Evolutionary conservation across 1,284 basidiomycete genomes (phyloP).

Genomic region (Trichosporon ovoides): DNA sequence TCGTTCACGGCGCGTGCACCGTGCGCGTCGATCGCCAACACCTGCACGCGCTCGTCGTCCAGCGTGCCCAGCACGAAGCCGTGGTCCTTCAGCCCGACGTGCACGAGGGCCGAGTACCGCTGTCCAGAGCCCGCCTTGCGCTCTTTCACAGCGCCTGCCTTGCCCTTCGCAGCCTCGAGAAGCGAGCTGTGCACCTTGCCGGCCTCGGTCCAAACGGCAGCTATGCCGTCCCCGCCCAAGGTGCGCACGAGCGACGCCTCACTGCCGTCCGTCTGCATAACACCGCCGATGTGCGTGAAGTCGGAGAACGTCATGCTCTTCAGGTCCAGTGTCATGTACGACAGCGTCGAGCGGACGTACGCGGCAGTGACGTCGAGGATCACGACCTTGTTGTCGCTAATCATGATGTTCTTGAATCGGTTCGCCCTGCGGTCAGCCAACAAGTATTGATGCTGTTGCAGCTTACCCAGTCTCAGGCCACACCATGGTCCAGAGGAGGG

Average conservation of each 20-base stretch:
- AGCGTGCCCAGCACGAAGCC: conserved; percentile 50
- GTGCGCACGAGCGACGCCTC: conserved; percentile 32
- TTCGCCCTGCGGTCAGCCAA: conserved; percentile 55
- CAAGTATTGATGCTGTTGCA: neutral
- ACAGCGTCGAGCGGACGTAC: conserved; percentile 49
- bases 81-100: conserved; percentile 35
- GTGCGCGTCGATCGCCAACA: conserved; percentile 53
- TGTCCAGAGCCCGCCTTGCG: conserved; percentile 27
- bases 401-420: conserved; percentile 59
- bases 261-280: conserved; percentile 52
- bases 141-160: conserved; percentile 55
- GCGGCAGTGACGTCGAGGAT: conserved; percentile 59
- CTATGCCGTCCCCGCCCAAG: conserved; percentile 29
- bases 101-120: conserved; percentile 27
- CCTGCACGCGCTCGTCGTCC: conserved; percentile 56
- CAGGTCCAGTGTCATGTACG: conserved; percentile 56
- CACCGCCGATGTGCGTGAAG: conserved; percentile 51
- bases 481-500: conserved; percentile 36
- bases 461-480: conserved; percentile 32
- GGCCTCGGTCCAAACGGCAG: conserved; percentile 64
- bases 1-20: conserved; percentile 54
- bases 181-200: conserved; percentile 50
- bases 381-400: conserved; percentile 58
- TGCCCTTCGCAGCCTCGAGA: conserved; percentile 24
- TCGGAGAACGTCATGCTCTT: conserved; percentile 56